Base-by-base conservation (phyloP, 805 yeast genomes). In the Metschnikowia colocasiae region DNA sequence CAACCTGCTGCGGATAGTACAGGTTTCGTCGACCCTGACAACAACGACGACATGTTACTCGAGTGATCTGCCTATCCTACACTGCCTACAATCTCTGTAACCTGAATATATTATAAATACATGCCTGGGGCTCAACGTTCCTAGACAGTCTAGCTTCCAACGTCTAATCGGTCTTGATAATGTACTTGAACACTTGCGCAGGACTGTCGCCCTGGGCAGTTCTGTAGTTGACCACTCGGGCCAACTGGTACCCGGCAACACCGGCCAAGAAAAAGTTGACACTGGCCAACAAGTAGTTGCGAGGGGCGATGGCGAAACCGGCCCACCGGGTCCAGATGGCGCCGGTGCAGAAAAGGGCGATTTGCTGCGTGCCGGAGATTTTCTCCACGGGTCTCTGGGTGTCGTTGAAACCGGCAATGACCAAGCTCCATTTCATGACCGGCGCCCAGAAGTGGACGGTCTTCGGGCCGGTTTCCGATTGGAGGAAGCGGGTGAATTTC, bases 251-350 rank as follows among this genome's bases (percentile, higher is more conserved):
- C 26, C 92, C 87, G 2, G 98, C 97, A 40, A 95, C 96, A 27
- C 83, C 72, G 22, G 95, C 96, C 46, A 92, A 73, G 78, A 94
- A 92, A 75, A 90, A 89, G 71, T 92, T 92, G 47, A 92, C 99
- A 25, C 92, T 81, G 3, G 98, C 99, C 56, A 94, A 76, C 51
- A 94, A 72, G 57, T 78, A 76, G 69, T 92, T 92, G 70, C 85
- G 84, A 35, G 99, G 99, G 55, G 74, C 81, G 62, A 92, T 92
- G 54, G 91, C 94, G 69, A 91, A 80, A 1, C 75, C 77, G 13
- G 97, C 90, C 98, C 98, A 92, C 67, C 99, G 82, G 30, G 99
- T 92, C 99, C 99, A 92, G 59, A 92, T 89, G 45, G 81, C 81
- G 46, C 97, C 99, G 1, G 99, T 92, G 40, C 91, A 90, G 58